A percentile compares a stretch with the other conserved stretches of the same genome.
Conservation (phyloP, 2,329 filamentous ascomycete genomes). For the Elsinoe arachidis region DNA sequence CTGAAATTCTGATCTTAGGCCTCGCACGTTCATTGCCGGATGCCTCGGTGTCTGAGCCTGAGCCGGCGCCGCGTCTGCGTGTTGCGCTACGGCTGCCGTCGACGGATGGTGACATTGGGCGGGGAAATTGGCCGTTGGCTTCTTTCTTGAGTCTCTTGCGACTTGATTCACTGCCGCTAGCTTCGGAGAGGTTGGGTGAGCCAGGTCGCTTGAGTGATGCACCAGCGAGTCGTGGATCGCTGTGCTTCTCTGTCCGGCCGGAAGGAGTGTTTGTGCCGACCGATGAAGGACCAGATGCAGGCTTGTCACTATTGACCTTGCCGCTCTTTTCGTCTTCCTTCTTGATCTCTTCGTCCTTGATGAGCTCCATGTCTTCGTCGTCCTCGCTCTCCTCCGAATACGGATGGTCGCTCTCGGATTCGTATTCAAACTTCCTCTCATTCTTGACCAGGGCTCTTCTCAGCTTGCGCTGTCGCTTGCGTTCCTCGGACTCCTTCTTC, state of each 20-base stretch:
- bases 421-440: conserved; percentile 81
- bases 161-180: conserved; percentile 81
- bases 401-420: conserved; percentile 37
- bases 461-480: conserved; percentile 64
- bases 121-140: conserved; percentile 32
- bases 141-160: conserved; percentile 57
- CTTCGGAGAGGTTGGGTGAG: conserved; percentile 80
- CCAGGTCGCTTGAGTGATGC: conserved; percentile 68
- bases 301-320: conserved; percentile 37
- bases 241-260: conserved; percentile 43
- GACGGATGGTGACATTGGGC: conserved; percentile 17
- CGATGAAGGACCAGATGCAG: conserved; percentile 48
- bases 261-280: conserved; percentile 64
- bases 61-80: conserved; percentile 38
- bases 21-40: conserved; percentile 51
- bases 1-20: conserved; percentile 50
- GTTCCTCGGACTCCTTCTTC: conserved; percentile 59
- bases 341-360: conserved; percentile 49
- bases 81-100: neutral
- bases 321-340: conserved; percentile 45
- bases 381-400: conserved; percentile 40
- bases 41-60: conserved; percentile 63
- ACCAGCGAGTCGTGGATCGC: conserved; percentile 41
- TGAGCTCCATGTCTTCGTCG: conserved; percentile 56
- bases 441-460: conserved; percentile 75